phyloP scores from a whole-genome alignment of 2,329 filamentous ascomycete species.

The Mycogone perniciosa region DNA sequence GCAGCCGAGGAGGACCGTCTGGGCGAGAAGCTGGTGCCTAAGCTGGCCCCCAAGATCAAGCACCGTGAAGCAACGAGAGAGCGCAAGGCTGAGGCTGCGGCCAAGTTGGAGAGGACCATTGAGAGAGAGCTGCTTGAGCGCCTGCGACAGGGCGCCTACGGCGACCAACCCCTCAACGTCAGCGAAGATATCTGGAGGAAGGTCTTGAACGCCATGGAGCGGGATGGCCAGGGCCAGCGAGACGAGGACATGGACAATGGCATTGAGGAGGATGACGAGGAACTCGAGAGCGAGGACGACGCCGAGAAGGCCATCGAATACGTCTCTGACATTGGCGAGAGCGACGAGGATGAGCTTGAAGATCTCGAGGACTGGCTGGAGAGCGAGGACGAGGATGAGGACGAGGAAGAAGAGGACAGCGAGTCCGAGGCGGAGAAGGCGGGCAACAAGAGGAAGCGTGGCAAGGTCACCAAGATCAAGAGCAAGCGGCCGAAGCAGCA shows the following conservation, averaged over 20 bases:
- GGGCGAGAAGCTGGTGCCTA: slow-evolving; percentile 81
- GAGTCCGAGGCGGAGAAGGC: slow-evolving; percentile 51
- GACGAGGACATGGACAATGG: slow-evolving; percentile 89
- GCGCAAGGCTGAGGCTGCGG: slow-evolving; percentile 71
- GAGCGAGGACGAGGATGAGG: slow-evolving; percentile 55
- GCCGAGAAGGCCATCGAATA: slow-evolving; percentile 82
- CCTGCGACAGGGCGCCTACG: slow-evolving; percentile 86
- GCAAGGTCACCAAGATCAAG: slow-evolving; percentile 41
- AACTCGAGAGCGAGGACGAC: slow-evolving; percentile 63
- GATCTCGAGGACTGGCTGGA: slow-evolving; percentile 92
- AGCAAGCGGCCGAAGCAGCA: slow-evolving; percentile 45
- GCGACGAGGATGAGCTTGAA: slow-evolving; percentile 63
- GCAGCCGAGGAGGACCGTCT: slow-evolving; percentile 84
- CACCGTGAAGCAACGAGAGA: slow-evolving; percentile 69
- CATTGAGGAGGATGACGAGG: slow-evolving; percentile 69
- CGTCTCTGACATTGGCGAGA: slow-evolving; percentile 82
- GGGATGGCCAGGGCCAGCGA: slow-evolving; percentile 71
- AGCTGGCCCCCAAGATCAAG: slow-evolving; percentile 83
- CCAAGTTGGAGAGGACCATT: slow-evolving; percentile 92
- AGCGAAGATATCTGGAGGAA: slow-evolving; percentile 96
- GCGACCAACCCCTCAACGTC: slow-evolving; percentile 89
- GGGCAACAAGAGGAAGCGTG: slow-evolving; percentile 51
- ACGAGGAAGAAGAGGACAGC: slow-evolving; percentile 52
- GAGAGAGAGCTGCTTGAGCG: slow-evolving; percentile 91
- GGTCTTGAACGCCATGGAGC: slow-evolving; percentile 85